A percentile compares a stretch with the other conserved stretches of the same genome.
phyloP scores from a whole-genome alignment of 805 yeast species.

The Candida glaebosa region DNA sequence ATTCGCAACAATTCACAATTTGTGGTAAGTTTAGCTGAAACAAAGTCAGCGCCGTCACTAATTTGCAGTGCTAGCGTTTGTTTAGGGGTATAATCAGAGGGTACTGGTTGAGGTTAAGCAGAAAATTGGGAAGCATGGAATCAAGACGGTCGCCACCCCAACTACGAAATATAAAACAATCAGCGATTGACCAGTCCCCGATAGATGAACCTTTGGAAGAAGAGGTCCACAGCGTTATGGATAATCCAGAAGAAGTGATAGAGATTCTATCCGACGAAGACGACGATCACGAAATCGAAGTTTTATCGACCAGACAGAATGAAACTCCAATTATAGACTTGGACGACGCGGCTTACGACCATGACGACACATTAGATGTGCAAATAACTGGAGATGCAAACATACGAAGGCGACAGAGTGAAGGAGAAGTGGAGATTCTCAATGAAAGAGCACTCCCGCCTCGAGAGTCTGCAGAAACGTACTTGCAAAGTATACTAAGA shows the following conservation, averaged over 20 bases:
- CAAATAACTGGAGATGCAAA: not conserved
- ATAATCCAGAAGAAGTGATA: conserved; percentile 1
- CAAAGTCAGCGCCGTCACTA: not conserved
- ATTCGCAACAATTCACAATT: too few relatives aligned
- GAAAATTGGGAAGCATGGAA: not conserved
- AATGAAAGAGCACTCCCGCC: conserved; percentile 3
- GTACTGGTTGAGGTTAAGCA: too few relatives aligned
- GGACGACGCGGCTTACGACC: not conserved
- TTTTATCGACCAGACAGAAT: not conserved
- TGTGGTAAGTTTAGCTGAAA: too few relatives aligned
- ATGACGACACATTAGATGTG: conserved; percentile 1
- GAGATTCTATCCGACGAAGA: conserved; percentile 9
- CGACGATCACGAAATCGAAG: conserved; percentile 7
- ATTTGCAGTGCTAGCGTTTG: too few relatives aligned
- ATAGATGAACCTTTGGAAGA: not conserved
- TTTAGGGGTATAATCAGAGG: too few relatives aligned
- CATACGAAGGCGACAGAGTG: not conserved
- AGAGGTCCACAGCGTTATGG: not conserved
- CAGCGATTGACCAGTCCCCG: not conserved
- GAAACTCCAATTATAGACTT: conserved; percentile 4
- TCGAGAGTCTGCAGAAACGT: not conserved
- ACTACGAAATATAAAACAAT: not conserved
- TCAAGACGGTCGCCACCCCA: not conserved
- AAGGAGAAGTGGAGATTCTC: conserved; percentile 6
- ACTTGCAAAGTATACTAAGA: not conserved